These are phyloP conservation scores for Russula ochroleuca DNA, from an alignment of 768 basidiomycete species.

Conservation along the genomic window DNA sequence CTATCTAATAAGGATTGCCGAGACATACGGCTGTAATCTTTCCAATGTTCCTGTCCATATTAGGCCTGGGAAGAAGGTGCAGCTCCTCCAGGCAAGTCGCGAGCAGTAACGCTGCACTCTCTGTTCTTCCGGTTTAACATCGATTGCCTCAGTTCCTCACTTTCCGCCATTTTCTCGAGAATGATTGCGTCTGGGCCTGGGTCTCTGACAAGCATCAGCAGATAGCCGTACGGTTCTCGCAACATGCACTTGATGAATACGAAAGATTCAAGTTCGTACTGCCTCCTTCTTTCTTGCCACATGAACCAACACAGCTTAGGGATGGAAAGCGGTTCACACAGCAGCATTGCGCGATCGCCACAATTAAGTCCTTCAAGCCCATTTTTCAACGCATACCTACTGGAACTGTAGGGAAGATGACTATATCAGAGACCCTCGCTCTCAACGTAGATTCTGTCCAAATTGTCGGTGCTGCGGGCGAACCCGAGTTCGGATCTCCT, in stretches of 20 bases:
- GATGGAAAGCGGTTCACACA: conserved; percentile 40
- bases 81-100: conserved; percentile 50
- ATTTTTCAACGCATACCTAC: conserved; percentile 52
- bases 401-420: conserved; percentile 39
- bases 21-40: conserved; percentile 48
- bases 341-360: conserved; percentile 44
- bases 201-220: conserved; percentile 53
- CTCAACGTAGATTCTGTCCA: conserved; percentile 50
- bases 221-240: conserved; percentile 53
- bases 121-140: conserved; percentile 1
- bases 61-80: conserved; percentile 48
- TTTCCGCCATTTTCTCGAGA: conserved; percentile 38
- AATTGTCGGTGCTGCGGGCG: conserved; percentile 42
- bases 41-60: conserved; percentile 33
- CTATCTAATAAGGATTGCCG: conserved; percentile 49
- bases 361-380: conserved; percentile 47
- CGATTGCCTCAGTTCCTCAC: conserved; percentile 49
- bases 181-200: conserved; percentile 55
- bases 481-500: conserved; percentile 50
- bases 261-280: conserved; percentile 36
- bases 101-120: not conserved
- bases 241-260: conserved; percentile 46
- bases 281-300: not conserved
- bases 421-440: conserved; percentile 41
- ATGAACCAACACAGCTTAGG: conserved; percentile 5